Conservation (phyloP, 2,329 filamentous ascomycete genomes). For the Diaporthe vexans region DNA sequence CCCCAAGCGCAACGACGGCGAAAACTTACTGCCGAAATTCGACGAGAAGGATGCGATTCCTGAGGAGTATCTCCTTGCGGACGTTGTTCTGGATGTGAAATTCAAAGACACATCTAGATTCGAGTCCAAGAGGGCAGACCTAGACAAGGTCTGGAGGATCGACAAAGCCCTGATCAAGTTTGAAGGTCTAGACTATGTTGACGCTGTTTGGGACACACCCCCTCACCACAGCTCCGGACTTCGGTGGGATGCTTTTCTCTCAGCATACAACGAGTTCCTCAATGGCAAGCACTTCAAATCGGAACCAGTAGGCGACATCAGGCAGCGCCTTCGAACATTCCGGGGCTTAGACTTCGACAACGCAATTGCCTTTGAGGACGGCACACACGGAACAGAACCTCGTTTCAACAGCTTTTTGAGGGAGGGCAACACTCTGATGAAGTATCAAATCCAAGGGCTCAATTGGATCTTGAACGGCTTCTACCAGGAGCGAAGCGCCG, state of each 20-base stretch:
- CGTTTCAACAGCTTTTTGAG: conserved; percentile 58
- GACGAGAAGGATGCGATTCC: conserved; percentile 84
- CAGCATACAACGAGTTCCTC: conserved; percentile 89
- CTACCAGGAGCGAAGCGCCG: conserved; percentile 84
- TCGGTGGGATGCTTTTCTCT: conserved; percentile 83
- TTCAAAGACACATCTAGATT: conserved; percentile 64
- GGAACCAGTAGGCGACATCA: conserved; percentile 71
- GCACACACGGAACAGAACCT: conserved; percentile 6
- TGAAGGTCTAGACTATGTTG: conserved; percentile 91
- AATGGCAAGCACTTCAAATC: conserved; percentile 78
- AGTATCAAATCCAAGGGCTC: conserved; percentile 91
- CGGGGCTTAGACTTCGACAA: conserved; percentile 73
- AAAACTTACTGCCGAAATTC: conserved; percentile 75
- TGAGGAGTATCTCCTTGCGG: conserved; percentile 86
- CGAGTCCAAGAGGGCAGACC: conserved; percentile 76
- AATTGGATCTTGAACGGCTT: conserved; percentile 97
- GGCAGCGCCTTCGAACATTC: conserved; percentile 76
- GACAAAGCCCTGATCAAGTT: conserved; percentile 87
- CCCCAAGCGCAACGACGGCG: conserved; percentile 74
- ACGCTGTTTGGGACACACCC: conserved; percentile 89
- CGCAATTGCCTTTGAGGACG: conserved; percentile 70
- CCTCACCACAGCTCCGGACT: conserved; percentile 74
- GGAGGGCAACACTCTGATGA: conserved; percentile 81
- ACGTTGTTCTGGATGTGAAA: conserved; percentile 88
- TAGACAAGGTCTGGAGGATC: conserved; percentile 79